Evolutionary conservation across 768 basidiomycete genomes (phyloP).

Genomic region (Phaeotremella skinneri): DNA sequence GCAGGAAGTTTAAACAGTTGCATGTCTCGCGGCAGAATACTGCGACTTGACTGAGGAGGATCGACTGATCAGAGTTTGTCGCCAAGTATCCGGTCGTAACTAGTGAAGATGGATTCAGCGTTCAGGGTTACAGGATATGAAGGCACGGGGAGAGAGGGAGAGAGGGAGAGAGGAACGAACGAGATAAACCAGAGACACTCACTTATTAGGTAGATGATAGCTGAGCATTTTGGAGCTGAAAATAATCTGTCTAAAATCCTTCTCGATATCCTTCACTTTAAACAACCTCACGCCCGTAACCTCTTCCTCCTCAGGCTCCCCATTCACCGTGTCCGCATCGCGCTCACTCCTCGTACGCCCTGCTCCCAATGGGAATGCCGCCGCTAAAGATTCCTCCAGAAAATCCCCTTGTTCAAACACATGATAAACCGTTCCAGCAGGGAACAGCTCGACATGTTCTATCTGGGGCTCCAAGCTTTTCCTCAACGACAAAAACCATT

Average conservation of each 20-base stretch:
- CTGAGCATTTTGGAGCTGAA: slow-evolving; percentile 80
- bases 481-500: slow-evolving; percentile 76
- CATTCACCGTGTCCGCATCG: background rate
- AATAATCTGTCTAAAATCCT: slow-evolving; percentile 74
- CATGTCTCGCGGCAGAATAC: too few relatives aligned
- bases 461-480: slow-evolving; percentile 84
- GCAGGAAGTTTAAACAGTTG: too few relatives aligned
- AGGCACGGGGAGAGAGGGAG: too few relatives aligned
- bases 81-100: slow-evolving; percentile 70
- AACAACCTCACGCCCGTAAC: slow-evolving; percentile 67
- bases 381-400: slow-evolving; percentile 23
- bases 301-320: background rate
- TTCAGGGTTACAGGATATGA: too few relatives aligned
- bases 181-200: slow-evolving; percentile 1
- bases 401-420: slow-evolving; percentile 9
- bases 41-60: too few relatives aligned
- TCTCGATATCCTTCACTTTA: slow-evolving; percentile 72
- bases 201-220: slow-evolving; percentile 73
- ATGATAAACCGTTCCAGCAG: slow-evolving; percentile 55
- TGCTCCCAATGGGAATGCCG: slow-evolving; percentile 20
- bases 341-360: slow-evolving; percentile 17
- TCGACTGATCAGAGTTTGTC: slow-evolving; percentile 58
- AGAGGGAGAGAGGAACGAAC: too few relatives aligned
- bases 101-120: background rate
- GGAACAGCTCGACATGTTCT: slow-evolving; percentile 64